Evolutionary conservation across 768 basidiomycete genomes (phyloP), one percentile per base, ranked within the genome.

Genomic region (Kwoniella dendrophila): DNA sequence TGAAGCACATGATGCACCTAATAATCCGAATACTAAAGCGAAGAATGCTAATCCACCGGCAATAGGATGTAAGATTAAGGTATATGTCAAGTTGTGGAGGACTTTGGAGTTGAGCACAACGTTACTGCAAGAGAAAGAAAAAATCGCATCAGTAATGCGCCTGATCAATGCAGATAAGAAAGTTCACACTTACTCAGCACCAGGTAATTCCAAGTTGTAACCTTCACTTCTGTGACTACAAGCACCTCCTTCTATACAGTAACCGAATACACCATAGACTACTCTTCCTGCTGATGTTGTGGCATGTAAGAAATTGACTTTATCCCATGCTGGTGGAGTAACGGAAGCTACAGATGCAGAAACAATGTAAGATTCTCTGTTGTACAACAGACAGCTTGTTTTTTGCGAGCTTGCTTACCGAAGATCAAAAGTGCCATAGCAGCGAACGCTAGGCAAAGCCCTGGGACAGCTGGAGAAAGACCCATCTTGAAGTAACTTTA

Each of bases 61-160:
- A 69, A 93, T 86, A 32, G 90, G 90, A 76, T 91, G 88, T 26
- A 93, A 83, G 67, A 93, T 86, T 59, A 92, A 83, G 14, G 83
- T 81, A 75, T 81, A 84, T 16, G 90, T 91, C 63, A 92, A 85
- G 73, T 87, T 87, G 72, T 86, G 83, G 38, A 90, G 81, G 40
- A 85, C 78, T 5, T 66, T 71, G 10, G 83, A 83, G 75, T 86
- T 84, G 4, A 89, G 72, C 26, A 77, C 78, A 44, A 74, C 67
- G 57, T 83, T 80, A 58, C 63, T 50, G 59, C 7, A 47, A 26
- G 4, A 20, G 10, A 74, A 71, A 85, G 81, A 24, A 71, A 64
- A 22, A 76, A 47, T 16, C 66, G 20, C 22, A 56, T 11, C 33
- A 51, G 22, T 22, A n/a, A 34, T 32, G 33, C 41, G 29, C 38